Base-by-base conservation (phyloP, 352 stramenopile species). In the Phytophthora ohioensis region DNA sequence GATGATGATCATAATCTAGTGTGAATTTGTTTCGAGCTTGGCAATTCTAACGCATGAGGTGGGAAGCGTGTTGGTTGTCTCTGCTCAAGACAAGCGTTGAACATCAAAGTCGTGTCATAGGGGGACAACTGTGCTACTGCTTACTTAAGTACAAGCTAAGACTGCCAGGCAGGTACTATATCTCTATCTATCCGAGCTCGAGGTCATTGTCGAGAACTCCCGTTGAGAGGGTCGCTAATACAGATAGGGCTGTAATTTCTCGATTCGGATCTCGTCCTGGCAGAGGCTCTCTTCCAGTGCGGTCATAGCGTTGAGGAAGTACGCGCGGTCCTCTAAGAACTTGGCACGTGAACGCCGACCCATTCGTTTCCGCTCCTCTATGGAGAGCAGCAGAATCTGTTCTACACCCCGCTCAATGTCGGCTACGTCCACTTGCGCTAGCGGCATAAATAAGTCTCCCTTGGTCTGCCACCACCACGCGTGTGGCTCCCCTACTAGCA, bases 401-500 rank as follows among this genome's bases (percentile, higher is more conserved):
- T 94, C 85, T 5, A 95, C 75, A 21, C 82, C 84, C 27, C 70
- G 70, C 54, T 92, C 87, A 45, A 95, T 90, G 30, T 88, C 86
- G 4, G 71, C 79, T 38, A 91, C 55, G 30, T 84, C 71, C 46
- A 92, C 85, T 48, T 82, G 71, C 27, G 83, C 84, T 39, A 94
- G 73, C 41, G 82, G 86, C 86, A 95, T 92, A 78, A 94, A 93
- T 78, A 94, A 78, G 58, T 94, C 85, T 48, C 86, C 88, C 59
- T 91, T 92, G 8, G 82, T 92, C 62, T 93, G 86, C 86, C 88
- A 93, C 88, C 84, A 92, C 86, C 85, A 92, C 34, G 73, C 48
- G n/a, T 78, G 71, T 13, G 77, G 66, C 34, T 76, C 48, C 42
- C 85, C 84, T 53, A 94, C 78, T 2, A 96, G 76, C 47, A 96